A percentile compares a stretch with the other conserved stretches of the same genome.
phyloP scores from a whole-genome alignment of 768 basidiomycete genomes.

The Rhodotorula babjevae region DNA sequence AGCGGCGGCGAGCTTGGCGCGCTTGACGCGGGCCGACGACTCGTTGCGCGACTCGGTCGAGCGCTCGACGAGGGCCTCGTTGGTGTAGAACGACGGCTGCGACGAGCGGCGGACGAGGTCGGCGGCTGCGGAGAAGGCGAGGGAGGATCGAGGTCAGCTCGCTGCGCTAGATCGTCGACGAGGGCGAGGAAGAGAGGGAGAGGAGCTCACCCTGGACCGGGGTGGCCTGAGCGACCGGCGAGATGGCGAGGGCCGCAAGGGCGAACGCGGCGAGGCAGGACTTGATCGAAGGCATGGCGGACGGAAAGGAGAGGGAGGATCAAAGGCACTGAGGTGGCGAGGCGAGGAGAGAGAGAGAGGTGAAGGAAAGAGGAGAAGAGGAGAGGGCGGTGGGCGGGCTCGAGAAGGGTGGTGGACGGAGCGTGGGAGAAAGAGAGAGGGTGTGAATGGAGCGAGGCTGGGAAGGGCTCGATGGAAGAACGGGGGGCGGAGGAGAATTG shows the following conservation, averaged over 20 bases:
- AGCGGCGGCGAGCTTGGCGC: conserved; percentile 15
- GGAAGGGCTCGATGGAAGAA: too few species aligned
- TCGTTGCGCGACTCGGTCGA: conserved; percentile 14
- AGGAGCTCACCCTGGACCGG: conserved; percentile 14
- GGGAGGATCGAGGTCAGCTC: too few species aligned
- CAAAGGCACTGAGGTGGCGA: not conserved
- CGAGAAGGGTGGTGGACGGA: not conserved
- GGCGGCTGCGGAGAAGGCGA: not conserved
- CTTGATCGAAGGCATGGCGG: conserved; percentile 26
- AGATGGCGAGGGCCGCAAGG: conserved; percentile 30
- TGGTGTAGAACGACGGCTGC: conserved; percentile 13
- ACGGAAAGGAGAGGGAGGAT: not conserved
- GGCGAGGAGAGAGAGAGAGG: not conserved
- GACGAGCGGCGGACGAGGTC: conserved; percentile 8
- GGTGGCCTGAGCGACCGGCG: conserved; percentile 24
- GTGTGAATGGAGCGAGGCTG: not conserved
- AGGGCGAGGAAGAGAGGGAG: not conserved
- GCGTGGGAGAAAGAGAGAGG: not conserved
- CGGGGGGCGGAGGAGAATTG: too few species aligned
- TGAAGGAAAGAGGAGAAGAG: not conserved
- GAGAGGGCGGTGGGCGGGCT: not conserved
- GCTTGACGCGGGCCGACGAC: conserved; percentile 27
- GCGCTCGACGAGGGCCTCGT: conserved; percentile 18
- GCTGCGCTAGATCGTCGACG: not conserved
- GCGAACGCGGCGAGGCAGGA: conserved; percentile 29